Percentiles rank a stretch among this genome's conserved stretches.
Conservation (phyloP, 257 asterid genomes). For the Nicotiana benthamiana region DNA sequence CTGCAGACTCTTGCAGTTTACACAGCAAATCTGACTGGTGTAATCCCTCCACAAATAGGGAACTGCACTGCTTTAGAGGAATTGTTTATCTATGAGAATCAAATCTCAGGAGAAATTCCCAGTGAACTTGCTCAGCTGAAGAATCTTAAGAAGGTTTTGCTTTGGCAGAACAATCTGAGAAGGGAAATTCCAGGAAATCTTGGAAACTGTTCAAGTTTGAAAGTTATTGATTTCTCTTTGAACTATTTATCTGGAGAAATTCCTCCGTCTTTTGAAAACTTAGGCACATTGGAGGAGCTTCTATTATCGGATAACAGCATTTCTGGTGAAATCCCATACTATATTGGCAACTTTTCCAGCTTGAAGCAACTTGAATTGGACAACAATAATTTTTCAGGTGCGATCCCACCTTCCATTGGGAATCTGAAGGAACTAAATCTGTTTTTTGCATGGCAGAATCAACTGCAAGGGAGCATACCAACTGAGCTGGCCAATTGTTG, state of each 20-base stretch:
- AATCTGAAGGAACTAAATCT: constrained; percentile 50
- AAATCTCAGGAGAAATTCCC: constrained; percentile 56
- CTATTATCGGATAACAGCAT: constrained; percentile 55
- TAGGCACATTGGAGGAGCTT: constrained; percentile 49
- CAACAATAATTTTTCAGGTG: constrained; percentile 52
- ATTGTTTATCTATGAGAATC: constrained; percentile 53
- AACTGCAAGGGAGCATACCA: constrained; percentile 55
- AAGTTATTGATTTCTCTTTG: constrained; percentile 49
- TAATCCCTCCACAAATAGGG: constrained; percentile 48
- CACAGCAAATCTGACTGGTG: constrained; percentile 55
- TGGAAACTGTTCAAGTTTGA: constrained; percentile 55
- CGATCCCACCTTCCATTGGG: constrained; percentile 53
- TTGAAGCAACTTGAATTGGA: constrained; percentile 65
- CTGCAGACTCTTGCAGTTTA: constrained; percentile 54
- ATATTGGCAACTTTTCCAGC: constrained; percentile 41
- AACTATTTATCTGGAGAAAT: constrained; percentile 47
- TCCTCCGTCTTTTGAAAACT: constrained; percentile 38
- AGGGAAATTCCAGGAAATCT: constrained; percentile 44
- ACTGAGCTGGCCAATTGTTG: constrained; percentile 38
- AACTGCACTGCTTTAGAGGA: constrained; percentile 52
- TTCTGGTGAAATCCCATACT: constrained; percentile 44
- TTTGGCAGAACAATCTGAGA: constrained; percentile 55
- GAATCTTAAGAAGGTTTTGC: constrained; percentile 37
- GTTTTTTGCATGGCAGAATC: constrained; percentile 74
- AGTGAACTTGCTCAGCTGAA: constrained; percentile 37